Base-by-base conservation (phyloP, 345 rosid species). In the Eucalyptus virginea region DNA sequence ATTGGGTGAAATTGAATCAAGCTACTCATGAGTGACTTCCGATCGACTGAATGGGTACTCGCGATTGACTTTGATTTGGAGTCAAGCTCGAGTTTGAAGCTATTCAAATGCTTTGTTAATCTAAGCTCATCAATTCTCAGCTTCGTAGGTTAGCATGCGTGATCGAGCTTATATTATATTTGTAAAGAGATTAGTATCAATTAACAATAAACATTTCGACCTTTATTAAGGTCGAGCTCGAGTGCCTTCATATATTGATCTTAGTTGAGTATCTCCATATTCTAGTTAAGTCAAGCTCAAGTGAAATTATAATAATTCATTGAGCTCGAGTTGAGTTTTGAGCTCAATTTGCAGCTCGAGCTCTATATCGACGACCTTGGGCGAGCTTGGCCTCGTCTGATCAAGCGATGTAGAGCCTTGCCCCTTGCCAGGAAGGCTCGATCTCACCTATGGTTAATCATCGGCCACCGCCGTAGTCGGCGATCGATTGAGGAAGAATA, bases 401-500 rank as follows among this genome's bases (percentile, higher is more conserved):
- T 52, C 58, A 19, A 19, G 2, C 0, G 1, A 52, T 52, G 26
- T 52, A 52, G 5, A 21, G 58, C 26, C 58, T 8, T 52, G 26
- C 26, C 26, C 24, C 58, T 52, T 21, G 58, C 5, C 0, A 52
- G 1, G 26, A 52, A 21, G 58, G 58, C 26, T 52, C 0, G 5
- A 52, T 26, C 58, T 52, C 58, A 21, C 5, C 11, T 21, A 0
- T 52, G 26, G 58, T 52, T 52, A 21, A 52, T 21, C 0, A 2
- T 21, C 0, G 0, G 0, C 26, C 2, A 1, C 0, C 0, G 0
- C 11, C 11, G 8, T 21, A 21, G 2, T 0, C 0, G 2, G 0
- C 11, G 0, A 52, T 52, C 2, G 0, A 52, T 52, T 0, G 0
- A 52, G 26, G 2, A 8, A 1, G 5, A 52, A 21, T 52, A 52